Evolutionary conservation across 306 rosid genomes (phyloP), one percentile per base, ranked within the genome.

Genomic region (Delonix regia): DNA sequence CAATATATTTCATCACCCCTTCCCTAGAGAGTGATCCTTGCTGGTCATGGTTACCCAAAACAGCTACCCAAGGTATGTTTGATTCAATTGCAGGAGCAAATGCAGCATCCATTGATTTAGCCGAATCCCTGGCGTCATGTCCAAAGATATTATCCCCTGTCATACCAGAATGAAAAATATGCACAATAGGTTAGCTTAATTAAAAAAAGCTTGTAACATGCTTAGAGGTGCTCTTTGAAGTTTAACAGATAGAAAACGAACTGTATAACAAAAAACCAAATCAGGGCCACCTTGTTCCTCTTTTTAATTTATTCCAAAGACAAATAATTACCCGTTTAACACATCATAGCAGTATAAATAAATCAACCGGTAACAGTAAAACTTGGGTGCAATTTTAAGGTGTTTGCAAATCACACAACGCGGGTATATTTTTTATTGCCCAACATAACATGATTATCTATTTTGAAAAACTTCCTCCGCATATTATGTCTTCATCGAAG

Each of bases 41-140:
- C 79, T 93, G 99, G 76, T 95, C 99, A 87, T 95, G 99, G 89
- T 95, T 95, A 44, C 99, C 99, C 86, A 93, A 60, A 68, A 95
- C 77, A 76, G 98, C 98, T 2, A 90, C 91, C 99, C 99, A 95
- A 16, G 96, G 97, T 77, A 89, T 91, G 69, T 88, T 89, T n/a
- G 96, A 89, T 7, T 68, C 81, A 77, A 95, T 90, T 74, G 99
- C 99, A 9, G 97, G 98, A 44, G 89, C 94, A 89, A 89, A 95
- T 25, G 98, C 98, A 36, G 91, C 91, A 41, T 89, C 59, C 87
- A 95, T 14, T 22, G 99, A 95, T 63, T 87, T 91, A 24, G 89
- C 93, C 10, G 94, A 88, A 81, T 91, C 93, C 4, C 86, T 74
- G 21, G 90, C 80, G 77, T 91, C 96, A 22, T 7, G 45, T 33